These are phyloP conservation scores for Malania oleifera DNA, from an alignment of 164 flowering plant genomes.

Conservation along the genomic window DNA sequence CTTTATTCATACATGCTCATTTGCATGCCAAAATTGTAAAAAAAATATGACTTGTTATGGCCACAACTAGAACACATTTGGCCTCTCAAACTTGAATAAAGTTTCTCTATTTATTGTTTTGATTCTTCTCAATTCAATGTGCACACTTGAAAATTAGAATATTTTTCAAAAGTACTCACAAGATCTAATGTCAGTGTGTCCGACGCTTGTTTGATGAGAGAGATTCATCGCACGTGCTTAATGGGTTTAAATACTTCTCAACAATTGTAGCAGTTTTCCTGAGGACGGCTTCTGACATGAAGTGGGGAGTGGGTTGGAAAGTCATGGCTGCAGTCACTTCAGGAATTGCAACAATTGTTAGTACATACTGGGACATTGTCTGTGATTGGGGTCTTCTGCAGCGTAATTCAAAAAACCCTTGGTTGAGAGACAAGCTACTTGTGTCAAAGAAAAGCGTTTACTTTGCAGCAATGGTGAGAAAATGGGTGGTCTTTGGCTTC, in stretches of 20 bases:
- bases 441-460: conserved; percentile 30
- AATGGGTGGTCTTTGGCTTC: background rate
- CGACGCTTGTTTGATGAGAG: conserved; percentile 24
- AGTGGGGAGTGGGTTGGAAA: conserved; percentile 14
- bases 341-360: conserved; percentile 25
- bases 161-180: background rate
- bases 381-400: conserved; percentile 47
- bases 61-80: too few relatives aligned
- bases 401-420: conserved; percentile 32
- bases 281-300: conserved; percentile 25
- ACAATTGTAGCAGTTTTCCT: conserved; percentile 12
- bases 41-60: too few relatives aligned
- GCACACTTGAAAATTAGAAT: background rate
- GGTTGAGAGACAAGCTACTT: conserved; percentile 46
- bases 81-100: background rate
- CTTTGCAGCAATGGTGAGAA: conserved; percentile 37
- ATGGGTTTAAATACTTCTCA: background rate
- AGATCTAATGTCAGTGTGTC: conserved; percentile 14
- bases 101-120: background rate
- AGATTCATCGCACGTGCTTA: conserved; percentile 9
- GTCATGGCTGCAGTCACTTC: conserved; percentile 29
- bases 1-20: background rate
- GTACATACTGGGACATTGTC: conserved; percentile 44
- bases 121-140: background rate
- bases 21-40: too few relatives aligned